Evolutionary conservation across 352 stramenopile genomes (phyloP).

Genomic region (Phytophthora gonapodyides): DNA sequence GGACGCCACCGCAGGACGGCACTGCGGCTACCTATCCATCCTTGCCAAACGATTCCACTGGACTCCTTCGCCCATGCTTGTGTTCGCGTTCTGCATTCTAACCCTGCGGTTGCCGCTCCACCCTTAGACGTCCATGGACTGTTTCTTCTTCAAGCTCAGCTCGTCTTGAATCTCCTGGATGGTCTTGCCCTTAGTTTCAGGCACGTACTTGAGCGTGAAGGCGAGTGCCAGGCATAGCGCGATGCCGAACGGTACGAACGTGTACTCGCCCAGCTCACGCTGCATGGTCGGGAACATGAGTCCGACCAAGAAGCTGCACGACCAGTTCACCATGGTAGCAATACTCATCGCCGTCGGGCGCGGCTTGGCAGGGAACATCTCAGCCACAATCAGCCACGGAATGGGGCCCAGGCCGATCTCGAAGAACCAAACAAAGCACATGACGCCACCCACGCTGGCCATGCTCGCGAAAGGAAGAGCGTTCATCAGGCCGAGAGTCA

Average conservation of each 20-base stretch:
- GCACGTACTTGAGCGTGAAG: slow-evolving; percentile 87
- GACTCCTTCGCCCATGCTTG: slow-evolving; percentile 17
- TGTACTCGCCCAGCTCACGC: slow-evolving; percentile 80
- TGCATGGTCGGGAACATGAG: slow-evolving; percentile 94
- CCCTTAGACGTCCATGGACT: slow-evolving; percentile 35
- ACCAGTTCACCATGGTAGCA: slow-evolving; percentile 96
- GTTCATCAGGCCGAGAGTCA: slow-evolving; percentile 72
- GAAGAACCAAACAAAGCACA: slow-evolving; percentile 82
- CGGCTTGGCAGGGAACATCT: slow-evolving; percentile 96
- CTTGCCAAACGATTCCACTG: not conserved
- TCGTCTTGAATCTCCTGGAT: slow-evolving; percentile 73
- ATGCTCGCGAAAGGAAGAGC: slow-evolving; percentile 66
- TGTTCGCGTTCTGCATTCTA: slow-evolving; percentile 9
- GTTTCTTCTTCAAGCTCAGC: slow-evolving; percentile 40
- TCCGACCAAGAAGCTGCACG: slow-evolving; percentile 95
- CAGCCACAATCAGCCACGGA: slow-evolving; percentile 96
- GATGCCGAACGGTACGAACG: slow-evolving; percentile 90
- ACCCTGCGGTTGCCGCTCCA: slow-evolving; percentile 5
- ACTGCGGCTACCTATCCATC: not conserved
- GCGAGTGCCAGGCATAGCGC: slow-evolving; percentile 75
- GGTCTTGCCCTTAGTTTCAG: slow-evolving; percentile 91
- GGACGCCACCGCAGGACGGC: too few relatives aligned
- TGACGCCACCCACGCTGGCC: slow-evolving; percentile 62
- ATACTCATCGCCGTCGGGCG: slow-evolving; percentile 91
- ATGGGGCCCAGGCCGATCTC: slow-evolving; percentile 89